Evolutionary conservation across 1,284 basidiomycete genomes (phyloP).

Genomic region (Rhodofomes roseus): DNA sequence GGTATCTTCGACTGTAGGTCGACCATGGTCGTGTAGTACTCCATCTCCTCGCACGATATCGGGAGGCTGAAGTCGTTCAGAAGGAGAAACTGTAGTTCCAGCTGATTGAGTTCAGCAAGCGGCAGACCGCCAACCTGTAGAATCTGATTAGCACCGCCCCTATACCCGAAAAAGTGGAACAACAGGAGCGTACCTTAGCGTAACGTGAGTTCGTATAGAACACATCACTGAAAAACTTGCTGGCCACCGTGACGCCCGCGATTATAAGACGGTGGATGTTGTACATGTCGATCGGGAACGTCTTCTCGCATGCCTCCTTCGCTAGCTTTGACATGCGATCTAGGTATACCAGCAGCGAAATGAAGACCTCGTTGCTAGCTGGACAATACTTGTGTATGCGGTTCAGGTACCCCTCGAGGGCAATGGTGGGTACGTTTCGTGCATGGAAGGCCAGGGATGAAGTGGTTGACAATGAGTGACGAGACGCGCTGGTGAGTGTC

Average conservation of each 20-base stretch:
- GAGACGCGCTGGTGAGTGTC: slow-evolving; percentile 76
- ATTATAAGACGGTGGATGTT: slow-evolving; percentile 95
- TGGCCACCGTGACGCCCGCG: slow-evolving; percentile 95
- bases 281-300: slow-evolving; percentile 95
- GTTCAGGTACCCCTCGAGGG: slow-evolving; percentile 91
- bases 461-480: slow-evolving; percentile 74
- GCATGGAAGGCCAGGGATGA: slow-evolving; percentile 94
- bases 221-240: slow-evolving; percentile 98
- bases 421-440: slow-evolving; percentile 91
- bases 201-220: slow-evolving; percentile 99
- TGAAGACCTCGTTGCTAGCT: slow-evolving; percentile 96
- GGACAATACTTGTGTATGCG: slow-evolving; percentile 98
- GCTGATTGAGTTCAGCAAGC: slow-evolving; percentile 90
- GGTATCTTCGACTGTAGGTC: slow-evolving; percentile 55
- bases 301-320: slow-evolving; percentile 60
- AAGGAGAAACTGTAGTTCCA: slow-evolving; percentile 95
- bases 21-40: slow-evolving; percentile 90
- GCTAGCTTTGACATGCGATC: slow-evolving; percentile 83
- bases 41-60: slow-evolving; percentile 90
- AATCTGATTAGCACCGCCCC: background rate
- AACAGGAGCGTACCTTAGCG: slow-evolving; percentile 74
- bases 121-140: slow-evolving; percentile 89
- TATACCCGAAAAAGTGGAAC: background rate
- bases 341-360: slow-evolving; percentile 93
- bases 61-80: slow-evolving; percentile 93